These are phyloP conservation scores for Scopulariopsis brevicaulis DNA, from an alignment of 2,329 filamentous ascomycete genomes.

Conservation along the genomic window DNA sequence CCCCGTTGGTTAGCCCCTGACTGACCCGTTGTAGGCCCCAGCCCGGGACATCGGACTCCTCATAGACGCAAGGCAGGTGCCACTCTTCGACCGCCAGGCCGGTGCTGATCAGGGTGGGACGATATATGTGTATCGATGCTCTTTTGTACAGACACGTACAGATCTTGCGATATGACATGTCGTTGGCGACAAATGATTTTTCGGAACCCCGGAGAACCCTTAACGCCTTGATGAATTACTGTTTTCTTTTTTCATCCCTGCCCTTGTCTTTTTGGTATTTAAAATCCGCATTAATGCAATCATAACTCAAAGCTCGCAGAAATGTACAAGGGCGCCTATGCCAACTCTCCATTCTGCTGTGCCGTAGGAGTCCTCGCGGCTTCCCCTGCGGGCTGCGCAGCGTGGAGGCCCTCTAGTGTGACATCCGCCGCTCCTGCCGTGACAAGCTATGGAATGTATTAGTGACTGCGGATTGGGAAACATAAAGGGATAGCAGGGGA, in stretches of 20 bases:
- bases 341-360: neutral
- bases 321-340: neutral
- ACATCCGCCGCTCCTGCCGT: slow-evolving; percentile 89
- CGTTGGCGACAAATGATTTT: neutral
- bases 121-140: neutral
- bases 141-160: neutral
- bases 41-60: neutral
- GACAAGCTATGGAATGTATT: slow-evolving; percentile 52
- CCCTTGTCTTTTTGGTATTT: neutral
- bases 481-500: neutral
- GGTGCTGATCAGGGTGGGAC: neutral
- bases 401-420: slow-evolving; percentile 67
- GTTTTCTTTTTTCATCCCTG: neutral
- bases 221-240: neutral
- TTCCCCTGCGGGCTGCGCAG: neutral
- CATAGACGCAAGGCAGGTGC: neutral
- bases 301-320: slow-evolving; percentile 10
- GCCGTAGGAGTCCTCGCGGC: neutral
- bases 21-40: neutral
- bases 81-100: neutral
- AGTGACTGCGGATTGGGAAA: slow-evolving; percentile 5
- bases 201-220: neutral
- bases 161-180: neutral
- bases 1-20: neutral
- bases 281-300: neutral